Evolutionary conservation across 1,284 basidiomycete species (phyloP), one percentile per base, ranked within the genome.

Genomic region (Tremellales sp.): DNA sequence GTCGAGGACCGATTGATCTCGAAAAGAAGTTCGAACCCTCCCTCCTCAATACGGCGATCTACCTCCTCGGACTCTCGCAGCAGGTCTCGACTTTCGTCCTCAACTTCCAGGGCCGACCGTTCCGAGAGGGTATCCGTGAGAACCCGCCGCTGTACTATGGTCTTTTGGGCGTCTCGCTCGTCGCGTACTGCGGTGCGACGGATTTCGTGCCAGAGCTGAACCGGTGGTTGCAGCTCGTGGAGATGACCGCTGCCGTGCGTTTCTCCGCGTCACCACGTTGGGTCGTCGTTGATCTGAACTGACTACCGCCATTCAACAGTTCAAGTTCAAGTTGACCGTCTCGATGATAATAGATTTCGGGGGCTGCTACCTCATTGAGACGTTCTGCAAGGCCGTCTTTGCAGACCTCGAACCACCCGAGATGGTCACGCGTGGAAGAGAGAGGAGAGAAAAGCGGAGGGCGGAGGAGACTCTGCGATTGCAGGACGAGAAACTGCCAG

Each of bases 21-120:
- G 92, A 95, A 50, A 91, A 90, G 44, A 92, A 94, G 70, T 97
- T 94, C 60, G 87, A 90, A 66, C 91, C 93, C 0, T 89, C 84
- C 58, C 74, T 97, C 28, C 77, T 97, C 53, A 97, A 97, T 76
- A 93, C 90, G 4, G 87, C 90, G 40, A 93, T 97, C 65, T 97
- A 93, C 74, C 81, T 97, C 19, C 78, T 97, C 43, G 86, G 91
- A 48, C 78, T 95, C 28, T 92, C 87, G 5, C 92, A 97, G 69
- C 91, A 95, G 68, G 92, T 97, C 2, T 94, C 92, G 8, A 95
- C 92, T 0, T 95, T 97, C 64, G 85, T 90, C 3, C 90, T 95
- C 76, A 97, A 97, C 75, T 97, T 92, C 79, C 89, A 91, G 75
- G 93, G 92, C 7, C 85, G 92, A 32, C 92, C 93, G 0, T 97